Base-by-base conservation (phyloP, 164 flowering plant species). In the Vitis labrusca region DNA sequence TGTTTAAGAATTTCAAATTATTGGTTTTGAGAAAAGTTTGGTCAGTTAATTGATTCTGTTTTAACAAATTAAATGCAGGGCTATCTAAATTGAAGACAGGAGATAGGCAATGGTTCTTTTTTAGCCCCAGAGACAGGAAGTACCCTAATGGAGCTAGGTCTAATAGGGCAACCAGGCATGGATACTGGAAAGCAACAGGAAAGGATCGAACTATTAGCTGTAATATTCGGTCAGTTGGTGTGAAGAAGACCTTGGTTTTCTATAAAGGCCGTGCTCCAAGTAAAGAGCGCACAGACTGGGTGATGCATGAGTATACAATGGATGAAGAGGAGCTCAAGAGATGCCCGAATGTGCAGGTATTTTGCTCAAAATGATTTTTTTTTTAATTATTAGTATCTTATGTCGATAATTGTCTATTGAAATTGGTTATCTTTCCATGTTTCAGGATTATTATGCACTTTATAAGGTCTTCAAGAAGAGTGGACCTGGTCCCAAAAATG, bases 101-200 rank as follows among this genome's bases (percentile, higher is more conserved):
- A 12, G 99, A 95, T 66, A 80, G 94, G 72, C 94, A 84, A 56
- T 95, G 98, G 98, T 95, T 79, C 88, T 95, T 90, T 80, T 95
- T 95, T 65, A 90, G 90, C 71, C 90, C 90, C 10, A 83, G 94
- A 72, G 97, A 91, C 59, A 82, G 93, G 83, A 95, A 88, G 75
- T 93, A 93, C 70, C 96, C 97, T 7, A 89, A 91, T 82, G 94
- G 90, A 5, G 86, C 76, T 53, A 86, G 98, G 74, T 81, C 92
- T 47, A 95, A 89, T 23, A 74, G 99, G 53, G 99, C 90, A 7
- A 90, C 99, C 10, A 70, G 70, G 64, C 77, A 81, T 54, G 99
- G 99, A 9, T 93, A 91, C 69, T 95, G 99, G 99, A 95, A 95
- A 76, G 92, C 93, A 44, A 95, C 99, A 10, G 99, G 99, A 10